Evolutionary conservation across 805 yeast species (phyloP).

Genomic region (Candida pini): DNA sequence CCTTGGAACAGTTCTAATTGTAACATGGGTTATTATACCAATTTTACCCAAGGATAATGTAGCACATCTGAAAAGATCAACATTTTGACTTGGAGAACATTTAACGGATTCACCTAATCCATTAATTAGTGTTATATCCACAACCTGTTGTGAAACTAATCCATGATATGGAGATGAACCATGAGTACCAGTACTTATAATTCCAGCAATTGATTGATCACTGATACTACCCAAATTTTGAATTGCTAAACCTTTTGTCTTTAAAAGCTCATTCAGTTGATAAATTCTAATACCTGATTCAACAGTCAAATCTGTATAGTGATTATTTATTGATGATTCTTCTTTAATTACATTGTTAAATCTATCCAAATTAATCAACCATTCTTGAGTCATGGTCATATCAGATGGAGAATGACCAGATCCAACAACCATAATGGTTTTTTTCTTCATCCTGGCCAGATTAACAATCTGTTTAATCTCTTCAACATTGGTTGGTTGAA

Average conservation of each 20-base stretch:
- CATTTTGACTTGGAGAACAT: conserved; percentile 60
- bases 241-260: conserved; percentile 62
- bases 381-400: conserved; percentile 79
- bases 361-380: conserved; percentile 84
- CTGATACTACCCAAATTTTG: conserved; percentile 92
- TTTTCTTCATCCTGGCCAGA: conserved; percentile 51
- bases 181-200: conserved; percentile 94
- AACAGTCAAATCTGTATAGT: conserved; percentile 85
- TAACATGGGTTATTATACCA: conserved; percentile 83
- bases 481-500: conserved; percentile 70
- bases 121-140: conserved; percentile 66
- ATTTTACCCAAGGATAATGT: conserved; percentile 83
- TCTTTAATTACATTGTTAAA: conserved; percentile 47
- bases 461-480: conserved; percentile 64
- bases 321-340: conserved; percentile 46
- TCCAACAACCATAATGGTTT: conserved; percentile 80
- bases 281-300: conserved; percentile 85
- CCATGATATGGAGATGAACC: conserved; percentile 95
- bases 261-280: conserved; percentile 65
- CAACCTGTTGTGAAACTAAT: conserved; percentile 80
- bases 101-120: conserved; percentile 68
- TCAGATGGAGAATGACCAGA: conserved; percentile 95
- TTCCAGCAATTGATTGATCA: conserved; percentile 93
- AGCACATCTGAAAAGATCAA: conserved; percentile 73
- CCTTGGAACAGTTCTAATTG: conserved; percentile 77